Evolutionary conservation across 768 basidiomycete genomes (phyloP).

Genomic region (Termitomyces sp.): DNA sequence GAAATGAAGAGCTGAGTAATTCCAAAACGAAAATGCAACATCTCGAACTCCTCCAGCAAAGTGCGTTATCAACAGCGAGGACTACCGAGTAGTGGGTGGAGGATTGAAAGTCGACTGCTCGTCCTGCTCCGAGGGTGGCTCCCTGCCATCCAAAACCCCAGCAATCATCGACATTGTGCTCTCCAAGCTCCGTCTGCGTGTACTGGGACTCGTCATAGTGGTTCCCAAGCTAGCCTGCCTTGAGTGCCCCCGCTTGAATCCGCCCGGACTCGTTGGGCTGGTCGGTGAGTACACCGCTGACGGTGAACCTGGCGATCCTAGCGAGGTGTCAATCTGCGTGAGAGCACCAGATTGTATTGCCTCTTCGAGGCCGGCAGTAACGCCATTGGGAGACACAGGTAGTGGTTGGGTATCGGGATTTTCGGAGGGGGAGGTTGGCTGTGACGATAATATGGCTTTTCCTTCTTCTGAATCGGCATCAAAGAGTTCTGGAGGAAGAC

Average conservation of each 20-base stretch:
- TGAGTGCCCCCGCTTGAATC: conserved; percentile 67
- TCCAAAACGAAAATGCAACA: background rate
- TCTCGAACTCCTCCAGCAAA: background rate
- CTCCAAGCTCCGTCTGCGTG: conserved; percentile 85
- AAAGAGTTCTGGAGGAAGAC: conserved; percentile 92
- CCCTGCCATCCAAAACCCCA: conserved; percentile 81
- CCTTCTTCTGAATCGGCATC: conserved; percentile 74
- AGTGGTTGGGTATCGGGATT: conserved; percentile 31
- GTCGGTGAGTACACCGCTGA: conserved; percentile 28
- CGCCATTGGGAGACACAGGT: conserved; percentile 41
- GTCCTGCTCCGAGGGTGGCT: conserved; percentile 28
- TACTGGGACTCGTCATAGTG: conserved; percentile 93
- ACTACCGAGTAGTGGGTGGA: conserved; percentile 2
- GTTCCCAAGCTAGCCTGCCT: conserved; percentile 87
- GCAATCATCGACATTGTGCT: conserved; percentile 95
- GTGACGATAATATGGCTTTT: conserved; percentile 48
- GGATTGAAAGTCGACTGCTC: conserved; percentile 29
- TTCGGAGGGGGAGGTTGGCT: conserved; percentile 56
- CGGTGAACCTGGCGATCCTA: conserved; percentile 19
- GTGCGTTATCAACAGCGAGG: background rate
- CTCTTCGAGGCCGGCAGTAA: conserved; percentile 38
- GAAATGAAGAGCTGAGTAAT: background rate
- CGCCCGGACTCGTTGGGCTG: conserved; percentile 31
- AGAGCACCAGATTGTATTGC: conserved; percentile 26
- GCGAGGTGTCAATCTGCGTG: conserved; percentile 26